Evolutionary conservation across 2,329 filamentous ascomycete genomes (phyloP).

Genomic region (Diaporthe citriasiana): DNA sequence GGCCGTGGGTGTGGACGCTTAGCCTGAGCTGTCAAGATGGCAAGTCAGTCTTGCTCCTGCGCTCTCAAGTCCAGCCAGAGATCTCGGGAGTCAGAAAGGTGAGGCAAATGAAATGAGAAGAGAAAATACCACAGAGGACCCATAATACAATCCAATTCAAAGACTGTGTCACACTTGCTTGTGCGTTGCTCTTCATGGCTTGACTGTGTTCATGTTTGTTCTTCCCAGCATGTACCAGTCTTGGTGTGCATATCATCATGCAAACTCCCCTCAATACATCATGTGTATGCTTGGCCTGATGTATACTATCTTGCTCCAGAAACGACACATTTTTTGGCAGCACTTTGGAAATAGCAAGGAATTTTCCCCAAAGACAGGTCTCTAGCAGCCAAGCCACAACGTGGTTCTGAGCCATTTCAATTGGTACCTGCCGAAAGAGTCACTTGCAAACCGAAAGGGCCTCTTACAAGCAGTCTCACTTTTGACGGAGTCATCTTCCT

Average conservation of each 20-base stretch:
- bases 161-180: not conserved
- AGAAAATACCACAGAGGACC: not conserved
- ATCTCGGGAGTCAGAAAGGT: no score
- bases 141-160: conserved; percentile 14
- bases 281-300: not conserved
- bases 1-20: not conserved
- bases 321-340: not conserved
- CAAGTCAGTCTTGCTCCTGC: not conserved
- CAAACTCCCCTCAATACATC: not conserved
- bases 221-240: not conserved
- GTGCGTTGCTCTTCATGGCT: not conserved
- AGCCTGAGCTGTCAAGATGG: conserved; percentile 1
- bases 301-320: not conserved
- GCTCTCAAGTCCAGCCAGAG: not conserved
- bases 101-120: not conserved
- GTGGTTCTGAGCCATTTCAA: not conserved
- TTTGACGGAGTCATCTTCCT: not conserved
- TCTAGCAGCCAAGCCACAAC: not conserved
- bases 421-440: conserved; percentile 5
- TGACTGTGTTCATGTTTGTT: not conserved
- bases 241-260: not conserved
- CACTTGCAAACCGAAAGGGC: not conserved
- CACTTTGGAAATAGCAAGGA: not conserved
- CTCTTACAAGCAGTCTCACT: not conserved
- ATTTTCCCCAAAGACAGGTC: not conserved